Conservation (phyloP, 345 rosid genomes). For the Arabis alpina region DNA sequence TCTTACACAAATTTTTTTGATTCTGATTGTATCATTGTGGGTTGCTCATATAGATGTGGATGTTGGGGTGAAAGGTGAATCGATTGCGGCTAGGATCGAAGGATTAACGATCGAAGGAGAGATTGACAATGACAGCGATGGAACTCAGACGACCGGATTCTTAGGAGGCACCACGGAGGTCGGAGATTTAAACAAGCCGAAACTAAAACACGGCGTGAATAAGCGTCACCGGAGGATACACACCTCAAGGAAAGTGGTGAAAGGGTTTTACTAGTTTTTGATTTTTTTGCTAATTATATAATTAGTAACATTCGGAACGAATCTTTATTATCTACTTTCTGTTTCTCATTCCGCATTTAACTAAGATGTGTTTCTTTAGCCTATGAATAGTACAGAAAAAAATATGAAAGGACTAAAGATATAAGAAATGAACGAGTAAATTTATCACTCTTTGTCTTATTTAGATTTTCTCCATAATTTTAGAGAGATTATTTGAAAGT, state of each 20-base stretch:
- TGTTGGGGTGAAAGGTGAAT: conserved; percentile 50
- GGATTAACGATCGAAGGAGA: conserved; percentile 81
- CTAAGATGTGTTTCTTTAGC: too few relatives aligned
- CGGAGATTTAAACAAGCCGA: conserved; percentile 37
- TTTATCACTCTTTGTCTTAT: too few relatives aligned
- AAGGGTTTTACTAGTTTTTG: conserved; percentile 19
- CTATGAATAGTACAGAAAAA: too few relatives aligned
- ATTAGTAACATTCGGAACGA: neutral
- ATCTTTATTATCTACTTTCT: neutral
- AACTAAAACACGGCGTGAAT: conserved; percentile 24
- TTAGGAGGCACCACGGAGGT: conserved; percentile 51
- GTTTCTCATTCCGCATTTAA: neutral
- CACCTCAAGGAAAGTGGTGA: conserved; percentile 41
- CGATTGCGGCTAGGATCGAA: conserved; percentile 65
- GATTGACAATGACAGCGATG: conserved; percentile 70
- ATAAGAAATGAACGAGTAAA: too few relatives aligned
- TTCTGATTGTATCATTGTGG: neutral
- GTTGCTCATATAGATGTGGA: conserved; percentile 56
- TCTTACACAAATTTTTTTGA: neutral
- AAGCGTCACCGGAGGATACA: conserved; percentile 35
- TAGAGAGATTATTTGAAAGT: too few relatives aligned
- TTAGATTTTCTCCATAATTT: too few relatives aligned
- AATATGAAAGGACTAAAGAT: too few relatives aligned
- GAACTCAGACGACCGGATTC: conserved; percentile 73
- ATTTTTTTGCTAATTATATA: neutral